These are phyloP conservation scores for Suillus alpinus DNA, from an alignment of 768 basidiomycete species.

Conservation along the genomic window DNA sequence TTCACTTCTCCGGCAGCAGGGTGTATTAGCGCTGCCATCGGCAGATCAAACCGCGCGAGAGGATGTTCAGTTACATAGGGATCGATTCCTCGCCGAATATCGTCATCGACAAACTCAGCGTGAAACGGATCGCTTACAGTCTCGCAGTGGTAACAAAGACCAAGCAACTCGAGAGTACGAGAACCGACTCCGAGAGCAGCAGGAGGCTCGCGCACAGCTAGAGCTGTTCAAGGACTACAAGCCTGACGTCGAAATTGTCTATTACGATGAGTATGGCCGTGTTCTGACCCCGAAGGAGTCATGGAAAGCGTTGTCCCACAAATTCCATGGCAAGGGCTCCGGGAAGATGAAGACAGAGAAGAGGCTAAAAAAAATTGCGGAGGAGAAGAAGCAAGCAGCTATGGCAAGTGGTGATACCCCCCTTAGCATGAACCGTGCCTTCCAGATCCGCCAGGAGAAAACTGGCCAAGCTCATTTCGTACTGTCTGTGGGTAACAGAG, in stretches of 20 bases:
- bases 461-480: constrained; percentile 96
- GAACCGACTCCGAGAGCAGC: constrained; percentile 87
- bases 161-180: constrained; percentile 94
- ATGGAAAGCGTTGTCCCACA: constrained; percentile 96
- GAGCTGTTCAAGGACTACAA: constrained; percentile 93
- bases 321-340: constrained; percentile 97
- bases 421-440: constrained; percentile 90
- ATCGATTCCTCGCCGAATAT: constrained; percentile 88
- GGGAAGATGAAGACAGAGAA: constrained; percentile 98
- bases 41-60: constrained; percentile 76
- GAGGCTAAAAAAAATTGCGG: constrained; percentile 93
- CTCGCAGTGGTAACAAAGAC: constrained; percentile 82
- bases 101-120: constrained; percentile 71
- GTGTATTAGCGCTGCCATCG: constrained; percentile 67
- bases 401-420: constrained; percentile 97
- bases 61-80: constrained; percentile 75
- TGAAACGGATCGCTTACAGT: constrained; percentile 74
- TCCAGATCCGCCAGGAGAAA: constrained; percentile 90
- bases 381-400: constrained; percentile 90
- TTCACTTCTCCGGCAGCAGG: constrained; percentile 86
- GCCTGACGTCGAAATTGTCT: constrained; percentile 94
- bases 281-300: constrained; percentile 90
- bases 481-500: constrained; percentile 88
- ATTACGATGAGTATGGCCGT: constrained; percentile 95
- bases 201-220: constrained; percentile 78